Evolutionary conservation across 495 filamentous ascomycete species (phyloP), one percentile per base, ranked within the genome.

Genomic region (Lophiostoma macrostomum): DNA sequence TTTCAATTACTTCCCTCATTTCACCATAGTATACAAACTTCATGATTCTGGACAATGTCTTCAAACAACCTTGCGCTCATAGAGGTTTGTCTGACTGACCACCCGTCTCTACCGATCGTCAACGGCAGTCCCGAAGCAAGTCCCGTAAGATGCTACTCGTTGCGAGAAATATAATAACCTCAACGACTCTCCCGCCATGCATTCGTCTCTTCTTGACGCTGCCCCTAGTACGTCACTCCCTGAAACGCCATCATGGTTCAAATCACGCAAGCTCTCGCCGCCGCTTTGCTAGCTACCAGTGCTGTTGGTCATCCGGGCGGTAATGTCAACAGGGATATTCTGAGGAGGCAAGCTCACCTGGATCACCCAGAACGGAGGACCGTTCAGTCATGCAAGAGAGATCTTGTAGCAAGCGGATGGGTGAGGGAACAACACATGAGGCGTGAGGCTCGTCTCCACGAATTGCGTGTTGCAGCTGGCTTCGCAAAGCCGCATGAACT

Each of bases 381-480:
- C 35, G 45, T 61, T 31, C 18, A 23, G 8, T 36, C 38, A 7
- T 61, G 58, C 41, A 61, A 55, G 45, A 44, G 58, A 39, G 51
- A 56, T 18, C 46, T 61, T 10, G 46, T 51, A n/a, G 58, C 44
- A 38, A 56, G 44, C 37, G 58, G 58, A 10, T 61, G 52, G 51
- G 50, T 56, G 10, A 32, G 52, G 52, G 51, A 61, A 25, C 50
- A 56, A 29, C 51, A 50, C 27, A 22, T 47, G 18, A 56, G 58
- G 23, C 58, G 58, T 28, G 46, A 56, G 45, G 58, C 50, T 3
- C 35, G 52, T 8, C 38, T 56, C n/a, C 50, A 61, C 23, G 58
- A 55, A 41, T 52, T 61, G 8, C 36, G 58, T 42, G 58, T 53
- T 12, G 58, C 50, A 13, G 50, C 46, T 23, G 58, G 58, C 29